These are phyloP conservation scores for Trichoderma simmonsii DNA, from an alignment of 2,329 filamentous ascomycete genomes.

Conservation along the genomic window DNA sequence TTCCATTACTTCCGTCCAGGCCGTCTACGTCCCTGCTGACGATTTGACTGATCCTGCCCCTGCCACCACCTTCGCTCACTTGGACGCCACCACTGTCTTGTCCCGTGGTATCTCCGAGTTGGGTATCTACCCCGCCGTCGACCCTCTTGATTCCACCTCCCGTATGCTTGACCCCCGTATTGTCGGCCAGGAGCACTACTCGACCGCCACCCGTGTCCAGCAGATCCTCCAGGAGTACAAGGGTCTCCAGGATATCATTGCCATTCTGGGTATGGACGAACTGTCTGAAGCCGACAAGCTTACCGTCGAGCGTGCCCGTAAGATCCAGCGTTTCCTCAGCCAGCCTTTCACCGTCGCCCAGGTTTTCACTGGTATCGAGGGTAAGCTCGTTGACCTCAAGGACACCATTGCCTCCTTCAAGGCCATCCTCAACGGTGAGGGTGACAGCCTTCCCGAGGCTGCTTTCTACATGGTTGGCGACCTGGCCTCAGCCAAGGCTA, in stretches of 20 bases:
- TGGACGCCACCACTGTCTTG: slow-evolving; percentile 99
- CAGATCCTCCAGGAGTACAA: slow-evolving; percentile 99
- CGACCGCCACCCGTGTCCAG: slow-evolving; percentile 90
- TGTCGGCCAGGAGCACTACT: slow-evolving; percentile 96
- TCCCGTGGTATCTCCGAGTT: slow-evolving; percentile 99
- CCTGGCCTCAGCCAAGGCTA: slow-evolving; percentile 84
- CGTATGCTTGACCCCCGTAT: slow-evolving; percentile 99
- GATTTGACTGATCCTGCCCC: slow-evolving; percentile 99
- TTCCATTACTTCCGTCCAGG: slow-evolving; percentile 99
- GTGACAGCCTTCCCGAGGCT: slow-evolving; percentile 92
- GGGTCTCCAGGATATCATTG: slow-evolving; percentile 99
- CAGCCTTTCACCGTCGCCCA: slow-evolving; percentile 92
- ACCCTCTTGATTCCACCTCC: slow-evolving; percentile 98
- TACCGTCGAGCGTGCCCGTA: slow-evolving; percentile 99
- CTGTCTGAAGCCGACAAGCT: slow-evolving; percentile 99
- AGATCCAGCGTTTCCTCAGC: slow-evolving; percentile 99
- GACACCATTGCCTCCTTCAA: slow-evolving; percentile 98
- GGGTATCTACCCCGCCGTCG: slow-evolving; percentile 99
- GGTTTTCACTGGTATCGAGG: slow-evolving; percentile 91
- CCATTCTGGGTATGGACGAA: slow-evolving; percentile 99
- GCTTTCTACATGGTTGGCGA: slow-evolving; percentile 98
- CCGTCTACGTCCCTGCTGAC: slow-evolving; percentile 99
- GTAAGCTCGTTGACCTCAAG: slow-evolving; percentile 96
- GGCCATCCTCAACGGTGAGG: slow-evolving; percentile 91
- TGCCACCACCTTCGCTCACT: slow-evolving; percentile 98